Base-by-base conservation (phyloP, 108 stramenopile genomes). In the Pseudonitzschia multistriata region DNA sequence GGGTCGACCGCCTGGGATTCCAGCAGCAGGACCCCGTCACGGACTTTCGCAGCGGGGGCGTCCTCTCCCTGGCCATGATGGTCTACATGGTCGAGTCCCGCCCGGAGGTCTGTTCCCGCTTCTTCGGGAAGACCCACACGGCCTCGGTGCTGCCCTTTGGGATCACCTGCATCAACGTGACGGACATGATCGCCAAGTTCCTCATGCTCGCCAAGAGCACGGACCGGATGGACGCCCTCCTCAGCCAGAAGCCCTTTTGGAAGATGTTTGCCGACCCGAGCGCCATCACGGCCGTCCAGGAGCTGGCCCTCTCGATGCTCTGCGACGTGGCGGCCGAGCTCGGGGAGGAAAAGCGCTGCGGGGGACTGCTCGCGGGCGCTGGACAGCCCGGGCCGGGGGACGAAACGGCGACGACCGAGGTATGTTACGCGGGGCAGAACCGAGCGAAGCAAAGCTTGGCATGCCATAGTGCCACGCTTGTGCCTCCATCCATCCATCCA, bases 21-120 rank as follows among this genome's bases (percentile, higher is more conserved):
- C 92, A 93, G 73, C 92, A 93, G 69, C 72, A 79, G 24, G 92
- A 93, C 79, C 92, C 92, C 2, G 90, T 91, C 10, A 94, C 92
- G 5, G 92, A 94, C 79, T 94, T 94, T 83, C 81, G 92, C 59
- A 90, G 89, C 13, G 90, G 92, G 19, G 92, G 92, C n/a, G 89
- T 94, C 24, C 66, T 94, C 24, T 77, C 76, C 21, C 66, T 94
- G 62, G 92, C 87, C 42, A 85, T 94, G 85, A 57, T 94, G 74
- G 87, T 91, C 8, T 80, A 91, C 70, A 85, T 94, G 70, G 87
- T 88, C 28, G 88, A 88, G 67, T 76, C 79, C 15, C 71, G 65
- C 15, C 79, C 76, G 3, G 61, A 60, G 8, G 61, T 79, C 53
- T 65, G 63, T 45, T 24, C 62, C 40, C 75, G 79, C 25, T 76